Base-by-base conservation (phyloP, 805 yeast species). In the Yarrowia deformans region DNA sequence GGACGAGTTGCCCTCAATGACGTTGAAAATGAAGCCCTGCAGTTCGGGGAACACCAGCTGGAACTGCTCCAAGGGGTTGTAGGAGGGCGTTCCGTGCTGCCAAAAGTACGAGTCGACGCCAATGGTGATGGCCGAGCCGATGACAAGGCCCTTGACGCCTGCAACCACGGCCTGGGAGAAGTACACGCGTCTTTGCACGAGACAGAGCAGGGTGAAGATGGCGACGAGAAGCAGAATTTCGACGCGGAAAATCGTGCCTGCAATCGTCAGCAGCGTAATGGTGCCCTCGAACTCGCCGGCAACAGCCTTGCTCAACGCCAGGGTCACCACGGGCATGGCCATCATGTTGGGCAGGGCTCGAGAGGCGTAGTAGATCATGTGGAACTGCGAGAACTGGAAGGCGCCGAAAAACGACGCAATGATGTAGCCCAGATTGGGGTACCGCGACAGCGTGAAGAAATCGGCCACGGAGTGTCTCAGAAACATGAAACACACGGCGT, bases 331-430 rank as follows among this genome's bases (percentile, higher is more conserved):
- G 3, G 98, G 97, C 68, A 94, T 80, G 1, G 90, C 93, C 16
- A 85, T 75, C 69, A 93, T 80, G 78, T 94, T 94, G n/a, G 98
- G 97, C 70, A 94, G 81, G 0, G 97, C 87, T 72, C 98, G 83
- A 2, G 97, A 84, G n/a, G 90, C 82, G 76, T 94, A 94, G 79
- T 82, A 94, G 70, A 89, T 79, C 19, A 91, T 71, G 76, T 94
- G 98, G 79, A 93, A 94, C 76, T 93, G 95, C 9, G 90, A 77
- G 69, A 85, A 78, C 48, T 83, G 81, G 69, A 93, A 82, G 2
- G 89, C 69, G 29, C 84, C 80, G 75, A 84, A 91, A 89, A 91
- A 90, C 13, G 61, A 42, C 29, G 50, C 34, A 43, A 68, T 70
- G 39, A 71, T 37, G 18, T 67, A 63, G 46, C 70, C 70, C 12